These are phyloP conservation scores for Fraxinus americana DNA, from an alignment of 257 asterid genomes.

Conservation along the genomic window DNA sequence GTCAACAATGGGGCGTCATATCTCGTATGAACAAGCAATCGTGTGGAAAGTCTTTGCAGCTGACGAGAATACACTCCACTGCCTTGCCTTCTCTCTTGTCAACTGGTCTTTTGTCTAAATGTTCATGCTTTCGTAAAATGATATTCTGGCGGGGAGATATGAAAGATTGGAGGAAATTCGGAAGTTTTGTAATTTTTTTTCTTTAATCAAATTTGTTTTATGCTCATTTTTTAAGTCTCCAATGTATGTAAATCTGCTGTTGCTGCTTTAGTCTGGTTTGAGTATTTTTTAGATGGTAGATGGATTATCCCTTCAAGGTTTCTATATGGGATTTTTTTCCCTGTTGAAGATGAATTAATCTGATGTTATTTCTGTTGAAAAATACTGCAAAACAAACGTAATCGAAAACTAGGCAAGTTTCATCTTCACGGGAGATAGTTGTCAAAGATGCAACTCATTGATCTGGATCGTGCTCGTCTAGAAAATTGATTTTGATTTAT, in stretches of 20 bases:
- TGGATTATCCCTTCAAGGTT: background rate
- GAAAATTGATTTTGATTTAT: no score
- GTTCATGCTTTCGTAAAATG: slow-evolving; percentile 6
- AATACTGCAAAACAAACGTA: no score
- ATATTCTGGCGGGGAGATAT: background rate
- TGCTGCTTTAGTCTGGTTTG: slow-evolving; percentile 22
- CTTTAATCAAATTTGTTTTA: slow-evolving; percentile 24
- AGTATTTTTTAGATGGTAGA: slow-evolving; percentile 3
- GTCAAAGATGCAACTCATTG: no score
- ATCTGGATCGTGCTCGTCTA: no score
- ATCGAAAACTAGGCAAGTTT: no score
- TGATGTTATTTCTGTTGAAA: background rate
- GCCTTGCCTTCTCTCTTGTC: slow-evolving; percentile 86
- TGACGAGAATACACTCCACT: slow-evolving; percentile 68
- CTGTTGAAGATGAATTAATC: background rate
- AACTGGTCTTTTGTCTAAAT: slow-evolving; percentile 90
- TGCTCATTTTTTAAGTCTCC: slow-evolving; percentile 15
- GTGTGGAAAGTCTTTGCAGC: slow-evolving; percentile 93
- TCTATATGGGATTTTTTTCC: background rate
- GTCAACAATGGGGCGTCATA: slow-evolving; percentile 97
- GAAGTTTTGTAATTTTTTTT: slow-evolving; percentile 40
- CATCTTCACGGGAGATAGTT: no score
- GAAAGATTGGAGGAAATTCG: background rate
- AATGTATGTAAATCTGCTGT: slow-evolving; percentile 34
- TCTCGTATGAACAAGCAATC: slow-evolving; percentile 81